Conservation (phyloP, 2,329 filamentous ascomycete genomes). For the Aspergillus pseudotamarii region DNA sequence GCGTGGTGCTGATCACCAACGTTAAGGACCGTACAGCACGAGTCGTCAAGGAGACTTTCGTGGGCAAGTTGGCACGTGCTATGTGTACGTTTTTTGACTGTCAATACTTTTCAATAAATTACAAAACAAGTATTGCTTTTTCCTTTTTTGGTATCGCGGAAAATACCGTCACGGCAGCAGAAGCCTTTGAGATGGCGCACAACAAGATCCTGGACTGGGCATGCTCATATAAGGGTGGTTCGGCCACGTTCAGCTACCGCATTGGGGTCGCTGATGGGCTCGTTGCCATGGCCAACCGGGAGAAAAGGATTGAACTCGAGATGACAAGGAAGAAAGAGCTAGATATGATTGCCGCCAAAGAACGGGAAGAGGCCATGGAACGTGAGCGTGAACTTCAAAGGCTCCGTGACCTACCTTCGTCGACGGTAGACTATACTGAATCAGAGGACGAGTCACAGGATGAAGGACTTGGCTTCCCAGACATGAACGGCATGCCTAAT, state of each 20-base stretch:
- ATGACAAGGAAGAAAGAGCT: constrained; percentile 19
- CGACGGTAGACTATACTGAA: neutral
- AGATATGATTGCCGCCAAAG: constrained; percentile 13
- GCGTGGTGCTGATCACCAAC: constrained; percentile 12
- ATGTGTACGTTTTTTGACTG: constrained; percentile 24
- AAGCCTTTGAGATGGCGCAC: constrained; percentile 20
- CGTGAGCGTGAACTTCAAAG: constrained; percentile 1
- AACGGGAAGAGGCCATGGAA: constrained; percentile 10
- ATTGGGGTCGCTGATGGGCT: constrained; percentile 25
- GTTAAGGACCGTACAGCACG: constrained; percentile 1
- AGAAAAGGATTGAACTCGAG: constrained; percentile 19
- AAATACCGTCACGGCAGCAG: constrained; percentile 18
- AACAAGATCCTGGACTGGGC: constrained; percentile 28
- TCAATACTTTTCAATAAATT: constrained; percentile 15
- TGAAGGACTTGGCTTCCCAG: neutral
- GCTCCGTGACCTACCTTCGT: neutral
- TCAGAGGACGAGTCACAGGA: neutral
- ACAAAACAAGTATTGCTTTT: constrained; percentile 9
- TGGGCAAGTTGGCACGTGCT: constrained; percentile 10
- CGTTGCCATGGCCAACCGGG: constrained; percentile 19
- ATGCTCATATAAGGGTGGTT: constrained; percentile 20
- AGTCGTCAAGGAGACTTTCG: constrained; percentile 13
- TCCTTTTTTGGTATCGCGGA: constrained; percentile 18
- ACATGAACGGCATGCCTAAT: neutral
- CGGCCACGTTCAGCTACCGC: constrained; percentile 23